A percentile compares a stretch with the other conserved stretches of the same genome.
Evolutionary conservation across 345 rosid species (phyloP).

Genomic region (Anastatica hierochuntica): DNA sequence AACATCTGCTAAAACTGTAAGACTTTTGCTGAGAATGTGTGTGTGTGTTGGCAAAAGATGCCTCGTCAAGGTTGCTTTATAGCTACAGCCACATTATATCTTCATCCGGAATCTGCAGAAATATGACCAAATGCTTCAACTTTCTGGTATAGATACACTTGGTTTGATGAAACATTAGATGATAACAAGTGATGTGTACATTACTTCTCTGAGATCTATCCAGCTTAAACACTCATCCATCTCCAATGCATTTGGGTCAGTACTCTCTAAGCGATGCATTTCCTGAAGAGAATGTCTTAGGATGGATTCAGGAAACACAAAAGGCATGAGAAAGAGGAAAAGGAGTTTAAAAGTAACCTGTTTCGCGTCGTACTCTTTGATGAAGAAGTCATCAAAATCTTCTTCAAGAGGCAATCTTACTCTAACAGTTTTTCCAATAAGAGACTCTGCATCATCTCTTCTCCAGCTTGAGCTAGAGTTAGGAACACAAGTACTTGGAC

Average conservation of each 20-base stretch:
- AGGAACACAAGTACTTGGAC: background rate
- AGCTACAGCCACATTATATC: constrained; percentile 1
- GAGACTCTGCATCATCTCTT: background rate
- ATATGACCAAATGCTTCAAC: background rate
- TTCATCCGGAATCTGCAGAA: background rate
- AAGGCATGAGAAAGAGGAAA: background rate
- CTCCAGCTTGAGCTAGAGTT: background rate
- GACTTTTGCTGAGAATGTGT: no score
- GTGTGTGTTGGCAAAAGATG: no score
- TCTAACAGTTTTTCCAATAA: background rate
- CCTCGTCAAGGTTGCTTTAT: background rate
- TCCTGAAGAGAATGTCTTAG: background rate
- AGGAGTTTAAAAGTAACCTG: background rate
- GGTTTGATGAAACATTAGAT: no score
- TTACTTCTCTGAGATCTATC: constrained; percentile 17
- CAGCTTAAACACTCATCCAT: background rate
- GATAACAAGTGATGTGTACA: no score
- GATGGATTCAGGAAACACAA: background rate
- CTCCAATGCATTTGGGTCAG: background rate
- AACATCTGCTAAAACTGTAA: no score
- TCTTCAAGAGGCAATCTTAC: background rate
- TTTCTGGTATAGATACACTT: no score
- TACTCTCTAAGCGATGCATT: background rate
- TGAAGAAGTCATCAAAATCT: background rate
- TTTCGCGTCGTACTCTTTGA: constrained; percentile 2